Percentiles rank a stretch among this genome's conserved stretches.
Evolutionary conservation across 2,329 filamentous ascomycete species (phyloP).

Genomic region (Zasmidium angulare): DNA sequence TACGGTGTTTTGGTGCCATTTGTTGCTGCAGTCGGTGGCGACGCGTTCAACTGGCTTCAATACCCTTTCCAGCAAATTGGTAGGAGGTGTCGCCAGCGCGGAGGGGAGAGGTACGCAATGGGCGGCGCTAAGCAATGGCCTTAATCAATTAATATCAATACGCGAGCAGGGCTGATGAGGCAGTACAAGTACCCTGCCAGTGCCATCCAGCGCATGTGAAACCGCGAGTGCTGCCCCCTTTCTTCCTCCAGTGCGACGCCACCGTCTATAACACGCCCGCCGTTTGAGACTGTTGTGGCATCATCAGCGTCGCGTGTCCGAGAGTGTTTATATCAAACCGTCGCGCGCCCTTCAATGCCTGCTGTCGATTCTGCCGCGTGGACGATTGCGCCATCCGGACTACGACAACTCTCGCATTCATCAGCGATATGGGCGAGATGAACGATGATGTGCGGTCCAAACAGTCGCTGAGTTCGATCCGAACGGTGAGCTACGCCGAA

Average conservation of each 20-base stretch:
- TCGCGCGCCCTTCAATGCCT: neutral
- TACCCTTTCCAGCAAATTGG: neutral
- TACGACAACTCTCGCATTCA: neutral
- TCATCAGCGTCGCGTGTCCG: neutral
- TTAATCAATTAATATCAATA: neutral
- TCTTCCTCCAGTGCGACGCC: neutral
- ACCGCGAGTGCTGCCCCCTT: neutral
- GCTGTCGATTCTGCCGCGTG: neutral
- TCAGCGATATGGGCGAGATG: neutral
- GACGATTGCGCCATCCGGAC: neutral
- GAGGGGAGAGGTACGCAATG: no score
- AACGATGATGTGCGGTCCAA: neutral
- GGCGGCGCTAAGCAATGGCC: neutral
- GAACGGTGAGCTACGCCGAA: constrained; percentile 1
- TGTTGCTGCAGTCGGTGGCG: no score
- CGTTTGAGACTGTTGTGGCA: neutral
- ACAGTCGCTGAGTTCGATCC: neutral
- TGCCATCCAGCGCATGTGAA: no score
- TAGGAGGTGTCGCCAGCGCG: neutral
- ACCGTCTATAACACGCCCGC: neutral
- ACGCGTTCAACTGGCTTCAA: neutral
- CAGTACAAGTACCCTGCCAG: neutral
- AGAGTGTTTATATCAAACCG: neutral
- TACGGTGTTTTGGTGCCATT: neutral
- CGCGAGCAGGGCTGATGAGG: neutral